Conservation (phyloP, 192 early-diverging fungal species). For the Mycoemilia scoparia region DNA sequence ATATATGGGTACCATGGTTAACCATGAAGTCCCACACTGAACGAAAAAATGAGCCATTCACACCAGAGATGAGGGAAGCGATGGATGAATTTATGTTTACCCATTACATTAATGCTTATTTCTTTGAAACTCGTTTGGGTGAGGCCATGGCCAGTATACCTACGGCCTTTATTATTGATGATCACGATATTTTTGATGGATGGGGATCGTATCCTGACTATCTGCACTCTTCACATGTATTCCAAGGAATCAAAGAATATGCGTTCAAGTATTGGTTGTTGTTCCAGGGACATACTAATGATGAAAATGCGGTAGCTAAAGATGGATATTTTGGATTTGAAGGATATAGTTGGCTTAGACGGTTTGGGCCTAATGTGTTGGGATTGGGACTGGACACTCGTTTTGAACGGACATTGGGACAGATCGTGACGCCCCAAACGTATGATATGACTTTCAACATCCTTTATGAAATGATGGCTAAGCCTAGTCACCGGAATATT, state of each 20-base stretch:
- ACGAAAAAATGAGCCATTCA: slow-evolving; percentile 31
- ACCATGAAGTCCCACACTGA: slow-evolving; percentile 26
- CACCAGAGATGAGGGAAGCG: slow-evolving; percentile 30
- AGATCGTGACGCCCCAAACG: slow-evolving; percentile 37
- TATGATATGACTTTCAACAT: slow-evolving; percentile 40
- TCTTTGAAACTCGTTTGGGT: slow-evolving; percentile 33
- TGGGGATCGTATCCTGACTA: slow-evolving; percentile 67
- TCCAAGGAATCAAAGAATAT: slow-evolving; percentile 51
- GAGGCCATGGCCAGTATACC: slow-evolving; percentile 58
- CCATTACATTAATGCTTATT: slow-evolving; percentile 44
- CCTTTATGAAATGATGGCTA: too few species aligned
- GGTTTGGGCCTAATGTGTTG: slow-evolving; percentile 44
- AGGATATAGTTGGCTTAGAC: slow-evolving; percentile 43
- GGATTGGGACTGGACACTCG: slow-evolving; percentile 52
- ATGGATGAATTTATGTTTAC: slow-evolving; percentile 52
- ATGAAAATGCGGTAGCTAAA: slow-evolving; percentile 28
- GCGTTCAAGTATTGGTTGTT: slow-evolving; percentile 62
- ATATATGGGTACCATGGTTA: slow-evolving; percentile 41
- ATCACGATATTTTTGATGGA: slow-evolving; percentile 78
- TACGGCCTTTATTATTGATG: slow-evolving; percentile 61
- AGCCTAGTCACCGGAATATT: too few species aligned
- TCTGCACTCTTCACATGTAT: slow-evolving; percentile 45
- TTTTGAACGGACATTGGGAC: slow-evolving; percentile 44
- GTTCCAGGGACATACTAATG: slow-evolving; percentile 67
- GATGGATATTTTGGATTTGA: slow-evolving; percentile 36